Base-by-base conservation (phyloP, 169 alveolate species). In the Plasmodium sp. region DNA sequence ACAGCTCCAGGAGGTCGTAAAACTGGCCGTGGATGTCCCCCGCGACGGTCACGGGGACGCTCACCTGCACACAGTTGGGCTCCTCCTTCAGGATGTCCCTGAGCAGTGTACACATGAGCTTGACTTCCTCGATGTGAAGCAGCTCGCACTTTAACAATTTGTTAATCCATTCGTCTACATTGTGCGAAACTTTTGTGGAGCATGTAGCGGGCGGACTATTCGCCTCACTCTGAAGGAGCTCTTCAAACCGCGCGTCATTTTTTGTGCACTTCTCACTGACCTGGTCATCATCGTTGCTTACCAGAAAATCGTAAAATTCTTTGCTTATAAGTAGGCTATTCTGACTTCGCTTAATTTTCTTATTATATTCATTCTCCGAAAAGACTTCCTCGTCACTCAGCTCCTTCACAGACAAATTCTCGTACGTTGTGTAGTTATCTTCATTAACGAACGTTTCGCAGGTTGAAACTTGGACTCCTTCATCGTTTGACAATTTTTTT, bases 11-110 rank as follows among this genome's bases (percentile, higher is more conserved):
- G 72, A 99, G 96, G 93, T 99, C 99, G 96, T 97, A 97, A 96
- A 99, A 98, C 96, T 99, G 99, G 14, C 99, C 99, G 92, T 99
- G 99, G 79, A 99, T 98, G 94, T 99, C 99, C 12, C 99, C 99
- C 75, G 98, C 98, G 27, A 99, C 98, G 6, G 99, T 98, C 16
- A 98, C 99, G 22, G 99, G 99, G 16, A 98, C 97, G 45, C 96
- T 83, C 7, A 99, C 99, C 62, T 96, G 96, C 79, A 96, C 96
- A 67, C 98, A 98, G 90, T 98, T 98, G 9, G 96, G 94, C 92
- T 98, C 99, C 45, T 96, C 93, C 54, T 93, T 80, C 48, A 98
- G 93, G 27, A 98, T 96, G 93, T 98, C 99, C 85, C 97, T 96
- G 51, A 97, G 97, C 77, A 97, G 97, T 12, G 94, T 84, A 62